Base-by-base conservation (phyloP, 495 filamentous ascomycete genomes). In the Cercophora sp. region DNA sequence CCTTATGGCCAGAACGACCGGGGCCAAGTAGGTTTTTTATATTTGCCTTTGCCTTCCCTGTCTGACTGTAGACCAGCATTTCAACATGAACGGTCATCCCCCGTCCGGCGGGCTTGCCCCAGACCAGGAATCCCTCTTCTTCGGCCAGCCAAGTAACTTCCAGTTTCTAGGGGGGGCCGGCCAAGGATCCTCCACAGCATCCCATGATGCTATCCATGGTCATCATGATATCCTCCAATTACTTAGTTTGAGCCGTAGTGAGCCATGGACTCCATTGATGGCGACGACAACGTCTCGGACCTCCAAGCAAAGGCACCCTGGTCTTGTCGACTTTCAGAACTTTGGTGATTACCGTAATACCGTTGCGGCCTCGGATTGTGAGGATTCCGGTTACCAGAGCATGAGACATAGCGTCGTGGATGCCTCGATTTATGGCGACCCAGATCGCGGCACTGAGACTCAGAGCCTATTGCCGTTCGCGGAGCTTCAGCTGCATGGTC, bases 351-450 rank as follows among this genome's bases (percentile, higher is more conserved):
- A 19, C 23, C n/a, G 15, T 5, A 19, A 57, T 29, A 55, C 48
- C 25, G 46, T 61, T 13, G 68, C 65, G 10, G 64, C 67, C 8
- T 86, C 83, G 2, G 84, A 87, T 48, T 72, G 68, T 37, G 83
- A 75, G 1, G 85, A 89, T 59, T 88, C 85, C 5, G 85, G 79
- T 11, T 88, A 87, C 61, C 79, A 73, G 8, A 85, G 78, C 8
- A 20, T 26, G 8, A 65, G 62, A 19, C 64, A 61, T 13, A 73
- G 70, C 47, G 61, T 70, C 40, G 70, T 72, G 0, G 74, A 77
- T 9, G 70, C 66, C 8, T 85, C 82, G 0, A 68, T 78, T 6
- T 71, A 66, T 50, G 71, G 67, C 18, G 70, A 73, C 16, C 47
- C 60, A 15, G 70, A 71, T 26, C 58, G 62, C 18, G 67, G 55